These are phyloP conservation scores for Suhomyces faveliae DNA, from an alignment of 805 yeast species.

Conservation along the genomic window DNA sequence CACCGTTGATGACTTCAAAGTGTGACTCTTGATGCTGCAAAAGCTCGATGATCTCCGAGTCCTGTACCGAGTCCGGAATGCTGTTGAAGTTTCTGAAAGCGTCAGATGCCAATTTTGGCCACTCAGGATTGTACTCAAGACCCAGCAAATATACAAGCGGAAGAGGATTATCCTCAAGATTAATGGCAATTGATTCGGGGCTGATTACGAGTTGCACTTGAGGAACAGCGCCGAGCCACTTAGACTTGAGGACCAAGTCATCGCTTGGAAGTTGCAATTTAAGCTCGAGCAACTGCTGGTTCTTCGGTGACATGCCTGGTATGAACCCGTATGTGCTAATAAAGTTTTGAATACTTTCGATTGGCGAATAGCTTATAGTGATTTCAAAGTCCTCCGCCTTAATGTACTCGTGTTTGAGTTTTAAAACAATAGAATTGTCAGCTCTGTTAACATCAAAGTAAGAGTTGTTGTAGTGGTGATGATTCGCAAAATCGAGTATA, in stretches of 20 bases:
- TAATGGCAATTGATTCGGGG: slow-evolving; percentile 13
- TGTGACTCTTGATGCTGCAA: slow-evolving; percentile 26
- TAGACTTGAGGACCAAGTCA: slow-evolving; percentile 15
- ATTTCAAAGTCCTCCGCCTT: slow-evolving; percentile 16
- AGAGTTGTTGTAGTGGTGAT: slow-evolving; percentile 48
- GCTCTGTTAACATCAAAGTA: slow-evolving; percentile 57
- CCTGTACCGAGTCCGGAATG: slow-evolving; percentile 22
- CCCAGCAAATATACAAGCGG: slow-evolving; percentile 16
- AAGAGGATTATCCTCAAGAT: slow-evolving; percentile 17
- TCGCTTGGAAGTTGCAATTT: slow-evolving; percentile 8
- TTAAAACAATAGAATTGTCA: slow-evolving; percentile 44
- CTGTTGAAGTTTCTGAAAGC: slow-evolving; percentile 16
- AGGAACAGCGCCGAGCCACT: slow-evolving; percentile 31
- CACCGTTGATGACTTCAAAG: slow-evolving; percentile 25
- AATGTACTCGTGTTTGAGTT: slow-evolving; percentile 5
- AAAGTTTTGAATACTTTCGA: slow-evolving; percentile 23
- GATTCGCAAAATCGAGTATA: slow-evolving; percentile 66
- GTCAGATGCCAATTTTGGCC: slow-evolving; percentile 20
- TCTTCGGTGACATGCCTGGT: slow-evolving; percentile 14
- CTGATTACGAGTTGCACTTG: slow-evolving; percentile 21
- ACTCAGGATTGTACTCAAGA: slow-evolving; percentile 12
- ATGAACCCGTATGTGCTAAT: slow-evolving; percentile 32
- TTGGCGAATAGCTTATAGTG: slow-evolving; percentile 25
- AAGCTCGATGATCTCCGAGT: slow-evolving; percentile 22
- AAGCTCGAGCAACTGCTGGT: slow-evolving; percentile 15